Conservation (phyloP, 441 rosid species). For the Populus hybrid region DNA sequence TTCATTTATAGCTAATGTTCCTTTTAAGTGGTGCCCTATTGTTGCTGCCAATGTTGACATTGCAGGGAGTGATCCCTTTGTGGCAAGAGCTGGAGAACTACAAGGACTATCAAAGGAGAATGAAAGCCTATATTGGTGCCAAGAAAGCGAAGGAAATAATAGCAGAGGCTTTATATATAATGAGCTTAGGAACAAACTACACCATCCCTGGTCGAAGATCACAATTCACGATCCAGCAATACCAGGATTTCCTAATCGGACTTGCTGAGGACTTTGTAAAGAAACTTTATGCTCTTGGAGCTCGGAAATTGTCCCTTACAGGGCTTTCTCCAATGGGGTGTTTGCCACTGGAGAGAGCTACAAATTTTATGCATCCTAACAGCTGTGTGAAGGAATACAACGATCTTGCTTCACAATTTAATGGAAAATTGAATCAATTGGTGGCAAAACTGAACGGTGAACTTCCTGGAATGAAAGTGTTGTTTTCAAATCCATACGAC, state of each 20-base stretch:
- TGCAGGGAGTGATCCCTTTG: slow-evolving; percentile 53
- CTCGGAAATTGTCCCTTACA: slow-evolving; percentile 44
- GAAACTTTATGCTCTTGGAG: slow-evolving; percentile 52
- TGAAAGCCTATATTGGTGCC: slow-evolving; percentile 46
- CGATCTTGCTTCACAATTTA: slow-evolving; percentile 47
- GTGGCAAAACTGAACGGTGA: slow-evolving; percentile 38
- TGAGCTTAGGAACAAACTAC: slow-evolving; percentile 70
- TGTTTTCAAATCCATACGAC: slow-evolving; percentile 45
- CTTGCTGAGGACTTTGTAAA: slow-evolving; percentile 47
- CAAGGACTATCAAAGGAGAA: slow-evolving; percentile 46
- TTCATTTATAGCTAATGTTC: no score
- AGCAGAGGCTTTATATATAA: slow-evolving; percentile 47
- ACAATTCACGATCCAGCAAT: slow-evolving; percentile 41
- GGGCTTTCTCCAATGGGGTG: slow-evolving; percentile 79
- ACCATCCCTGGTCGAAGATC: slow-evolving; percentile 33
- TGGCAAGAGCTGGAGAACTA: slow-evolving; percentile 57
- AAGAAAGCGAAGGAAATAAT: slow-evolving; percentile 37
- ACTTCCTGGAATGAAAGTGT: slow-evolving; percentile 44
- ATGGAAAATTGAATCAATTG: slow-evolving; percentile 35
- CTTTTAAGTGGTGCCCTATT: no score
- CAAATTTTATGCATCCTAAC: slow-evolving; percentile 21
- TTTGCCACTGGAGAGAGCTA: slow-evolving; percentile 47
- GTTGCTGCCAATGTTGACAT: no score
- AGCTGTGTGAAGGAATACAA: slow-evolving; percentile 43
- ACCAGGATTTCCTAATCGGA: slow-evolving; percentile 45